These are phyloP conservation scores for Monascus ruber DNA, from an alignment of 2,329 filamentous ascomycete species.

Conservation along the genomic window DNA sequence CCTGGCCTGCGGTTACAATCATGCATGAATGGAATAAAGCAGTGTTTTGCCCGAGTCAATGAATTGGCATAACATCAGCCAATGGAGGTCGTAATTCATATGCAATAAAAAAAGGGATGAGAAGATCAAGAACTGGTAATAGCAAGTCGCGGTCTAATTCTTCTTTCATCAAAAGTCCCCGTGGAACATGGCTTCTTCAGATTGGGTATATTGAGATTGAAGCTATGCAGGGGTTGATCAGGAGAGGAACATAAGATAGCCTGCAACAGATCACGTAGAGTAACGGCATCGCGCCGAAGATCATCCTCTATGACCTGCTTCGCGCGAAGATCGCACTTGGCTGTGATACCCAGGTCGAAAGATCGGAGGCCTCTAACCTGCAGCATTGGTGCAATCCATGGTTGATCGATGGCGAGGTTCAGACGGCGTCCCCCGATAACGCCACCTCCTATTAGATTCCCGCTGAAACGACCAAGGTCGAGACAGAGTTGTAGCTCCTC, in stretches of 20 bases:
- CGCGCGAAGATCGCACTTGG: conserved; percentile 18
- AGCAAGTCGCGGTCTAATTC: conserved; percentile 10
- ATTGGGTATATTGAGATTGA: neutral
- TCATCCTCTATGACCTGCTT: conserved; percentile 16
- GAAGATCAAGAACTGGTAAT: conserved; percentile 10
- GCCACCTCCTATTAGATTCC: conserved; percentile 4
- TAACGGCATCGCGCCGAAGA: conserved; percentile 14
- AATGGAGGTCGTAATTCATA: too few relatives aligned
- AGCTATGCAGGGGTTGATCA: neutral
- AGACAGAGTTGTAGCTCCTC: conserved; percentile 14
- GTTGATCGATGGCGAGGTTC: conserved; percentile 13
- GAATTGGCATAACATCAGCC: too few relatives aligned
- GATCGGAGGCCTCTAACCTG: conserved; percentile 14
- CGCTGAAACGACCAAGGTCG: conserved; percentile 21
- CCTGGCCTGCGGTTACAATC: too few relatives aligned
- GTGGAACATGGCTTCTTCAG: neutral
- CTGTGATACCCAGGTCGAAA: conserved; percentile 25
- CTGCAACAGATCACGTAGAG: conserved; percentile 16
- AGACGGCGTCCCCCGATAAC: conserved; percentile 14
- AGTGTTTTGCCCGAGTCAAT: too few relatives aligned
- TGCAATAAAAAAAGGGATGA: too few relatives aligned
- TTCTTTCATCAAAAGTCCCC: conserved; percentile 2
- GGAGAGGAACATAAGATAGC: conserved; percentile 13
- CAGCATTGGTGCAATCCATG: conserved; percentile 20
- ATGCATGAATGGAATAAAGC: too few relatives aligned